Evolutionary conservation across 495 filamentous ascomycete species (phyloP).

Genomic region (Penicillium canariense): DNA sequence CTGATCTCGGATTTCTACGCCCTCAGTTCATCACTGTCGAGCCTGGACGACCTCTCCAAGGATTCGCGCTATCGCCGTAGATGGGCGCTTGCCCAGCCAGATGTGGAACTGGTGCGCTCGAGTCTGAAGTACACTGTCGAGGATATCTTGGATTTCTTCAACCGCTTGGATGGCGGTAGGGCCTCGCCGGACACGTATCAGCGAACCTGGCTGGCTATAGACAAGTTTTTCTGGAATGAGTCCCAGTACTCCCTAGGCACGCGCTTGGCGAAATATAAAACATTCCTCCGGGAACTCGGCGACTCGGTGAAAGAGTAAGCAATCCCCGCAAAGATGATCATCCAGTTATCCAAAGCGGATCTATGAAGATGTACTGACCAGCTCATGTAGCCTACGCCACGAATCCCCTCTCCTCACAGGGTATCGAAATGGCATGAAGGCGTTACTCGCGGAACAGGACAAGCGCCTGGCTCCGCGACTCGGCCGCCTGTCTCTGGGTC

Average conservation of each 20-base stretch:
- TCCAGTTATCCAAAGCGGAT: neutral
- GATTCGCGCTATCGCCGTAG: slow-evolving; percentile 33
- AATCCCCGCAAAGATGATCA: neutral
- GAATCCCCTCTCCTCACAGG: slow-evolving; percentile 31
- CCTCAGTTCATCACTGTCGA: slow-evolving; percentile 49
- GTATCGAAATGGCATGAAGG: slow-evolving; percentile 35
- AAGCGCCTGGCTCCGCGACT: slow-evolving; percentile 34
- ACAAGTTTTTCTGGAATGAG: slow-evolving; percentile 48
- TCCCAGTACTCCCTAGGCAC: slow-evolving; percentile 46
- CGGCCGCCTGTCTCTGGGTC: slow-evolving; percentile 35
- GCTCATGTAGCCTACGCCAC: slow-evolving; percentile 1
- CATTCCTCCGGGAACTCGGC: slow-evolving; percentile 48
- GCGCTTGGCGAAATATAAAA: slow-evolving; percentile 54
- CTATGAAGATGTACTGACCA: neutral
- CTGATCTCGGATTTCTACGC: slow-evolving; percentile 55
- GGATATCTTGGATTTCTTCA: slow-evolving; percentile 52
- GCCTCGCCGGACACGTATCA: slow-evolving; percentile 41
- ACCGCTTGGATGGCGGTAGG: slow-evolving; percentile 38
- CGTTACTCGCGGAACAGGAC: slow-evolving; percentile 39
- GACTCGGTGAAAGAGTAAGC: slow-evolving; percentile 49
- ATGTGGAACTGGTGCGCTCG: slow-evolving; percentile 43
- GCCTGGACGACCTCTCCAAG: slow-evolving; percentile 40
- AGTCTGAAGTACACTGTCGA: slow-evolving; percentile 54
- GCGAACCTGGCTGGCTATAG: slow-evolving; percentile 53
- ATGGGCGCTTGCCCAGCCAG: slow-evolving; percentile 34